Percentiles rank a stretch among this genome's conserved stretches.
phyloP scores from a whole-genome alignment of 2,329 filamentous ascomycete genomes.

The Xylariales sp. region DNA sequence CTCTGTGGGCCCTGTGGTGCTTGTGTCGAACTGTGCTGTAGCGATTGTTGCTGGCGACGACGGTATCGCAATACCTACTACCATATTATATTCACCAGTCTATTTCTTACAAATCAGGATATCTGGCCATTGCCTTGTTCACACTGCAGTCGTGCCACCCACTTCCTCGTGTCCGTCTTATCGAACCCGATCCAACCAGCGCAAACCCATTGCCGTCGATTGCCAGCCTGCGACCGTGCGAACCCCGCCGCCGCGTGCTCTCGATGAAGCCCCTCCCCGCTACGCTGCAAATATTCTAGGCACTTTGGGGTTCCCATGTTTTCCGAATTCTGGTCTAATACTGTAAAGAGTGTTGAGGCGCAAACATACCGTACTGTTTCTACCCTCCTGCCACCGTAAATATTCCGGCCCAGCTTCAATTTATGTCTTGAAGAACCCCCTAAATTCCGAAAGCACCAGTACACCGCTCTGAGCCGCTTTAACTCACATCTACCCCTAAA shows the following conservation, averaged over 20 bases:
- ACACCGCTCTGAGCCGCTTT: slow-evolving; percentile 7
- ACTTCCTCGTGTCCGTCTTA: neutral
- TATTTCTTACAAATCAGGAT: slow-evolving; percentile 9
- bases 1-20: no score
- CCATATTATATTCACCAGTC: neutral
- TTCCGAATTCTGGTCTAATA: neutral
- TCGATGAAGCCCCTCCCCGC: slow-evolving; percentile 23
- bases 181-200: neutral
- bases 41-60: slow-evolving; percentile 18
- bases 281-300: slow-evolving; percentile 5
- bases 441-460: slow-evolving; percentile 3
- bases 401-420: neutral
- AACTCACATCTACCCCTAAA: neutral
- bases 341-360: neutral
- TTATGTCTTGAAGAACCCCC: neutral
- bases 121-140: neutral
- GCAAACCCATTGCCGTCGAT: neutral
- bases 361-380: neutral
- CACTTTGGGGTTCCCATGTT: slow-evolving; percentile 3
- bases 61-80: neutral
- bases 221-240: slow-evolving; percentile 15
- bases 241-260: slow-evolving; percentile 6
- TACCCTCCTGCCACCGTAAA: neutral
- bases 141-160: neutral
- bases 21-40: slow-evolving; percentile 8